Conservation (phyloP, 148 eudicot species). For the Talinum fruticosum region DNA sequence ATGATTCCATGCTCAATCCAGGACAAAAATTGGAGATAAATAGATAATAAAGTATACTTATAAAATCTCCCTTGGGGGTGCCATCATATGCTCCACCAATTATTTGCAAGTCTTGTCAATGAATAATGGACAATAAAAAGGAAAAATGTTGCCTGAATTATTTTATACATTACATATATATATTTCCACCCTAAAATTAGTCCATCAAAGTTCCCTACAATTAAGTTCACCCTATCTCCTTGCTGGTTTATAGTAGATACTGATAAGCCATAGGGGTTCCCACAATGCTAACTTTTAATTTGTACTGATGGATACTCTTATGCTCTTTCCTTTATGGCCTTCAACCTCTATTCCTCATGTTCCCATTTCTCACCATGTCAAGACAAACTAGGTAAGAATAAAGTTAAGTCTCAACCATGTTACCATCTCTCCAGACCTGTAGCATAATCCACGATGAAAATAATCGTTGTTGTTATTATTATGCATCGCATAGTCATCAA, state of each 20-base stretch:
- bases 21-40: background rate
- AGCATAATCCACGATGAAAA: too few relatives aligned
- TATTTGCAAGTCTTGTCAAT: background rate
- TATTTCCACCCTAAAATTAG: background rate
- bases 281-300: background rate
- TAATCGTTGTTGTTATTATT: too few relatives aligned
- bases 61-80: background rate
- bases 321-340: background rate
- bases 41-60: background rate
- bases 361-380: slow-evolving; percentile 5
- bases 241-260: slow-evolving; percentile 8
- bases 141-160: background rate
- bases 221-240: slow-evolving; percentile 13
- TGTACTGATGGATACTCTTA: slow-evolving; percentile 5
- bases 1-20: background rate
- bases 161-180: background rate
- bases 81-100: background rate
- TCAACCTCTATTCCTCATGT: slow-evolving; percentile 7
- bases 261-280: background rate
- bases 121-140: background rate
- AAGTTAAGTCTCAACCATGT: background rate
- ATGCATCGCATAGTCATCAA: too few relatives aligned
- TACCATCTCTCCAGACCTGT: too few relatives aligned
- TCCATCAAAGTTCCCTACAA: slow-evolving; percentile 22
- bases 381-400: slow-evolving; percentile 5